Evolutionary conservation across 1,139 yeast species (phyloP).

Genomic region (Kodamaea fungicola): DNA sequence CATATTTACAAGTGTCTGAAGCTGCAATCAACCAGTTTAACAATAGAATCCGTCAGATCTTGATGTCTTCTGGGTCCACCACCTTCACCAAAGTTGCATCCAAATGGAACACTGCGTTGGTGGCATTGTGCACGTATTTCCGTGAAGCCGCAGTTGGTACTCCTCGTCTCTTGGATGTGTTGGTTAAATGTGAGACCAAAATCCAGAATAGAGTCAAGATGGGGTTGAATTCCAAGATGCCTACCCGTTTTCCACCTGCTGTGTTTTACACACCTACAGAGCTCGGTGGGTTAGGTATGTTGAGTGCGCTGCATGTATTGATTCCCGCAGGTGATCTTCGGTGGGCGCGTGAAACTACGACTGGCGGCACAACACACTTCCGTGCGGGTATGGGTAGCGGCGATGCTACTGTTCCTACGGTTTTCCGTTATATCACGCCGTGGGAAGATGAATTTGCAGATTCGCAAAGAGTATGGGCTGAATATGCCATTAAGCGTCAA

Average conservation of each 20-base stretch:
- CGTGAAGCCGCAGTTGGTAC: conserved; percentile 93
- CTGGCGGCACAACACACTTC: conserved; percentile 93
- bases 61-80: conserved; percentile 95
- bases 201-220: conserved; percentile 92
- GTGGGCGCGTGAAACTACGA: conserved; percentile 92
- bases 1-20: conserved; percentile 78
- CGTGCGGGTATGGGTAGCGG: conserved; percentile 88
- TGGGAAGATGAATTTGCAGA: conserved; percentile 97
- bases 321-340: conserved; percentile 90
- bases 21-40: conserved; percentile 78
- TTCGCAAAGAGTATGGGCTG: conserved; percentile 97
- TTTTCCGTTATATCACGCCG: conserved; percentile 85
- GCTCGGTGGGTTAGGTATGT: conserved; percentile 95
- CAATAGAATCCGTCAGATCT: conserved; percentile 80
- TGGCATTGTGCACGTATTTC: conserved; percentile 82
- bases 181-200: conserved; percentile 90
- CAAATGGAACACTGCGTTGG: conserved; percentile 93
- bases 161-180: conserved; percentile 67
- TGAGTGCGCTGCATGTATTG: conserved; percentile 92
- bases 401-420: conserved; percentile 82
- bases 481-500: conserved; percentile 83
- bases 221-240: conserved; percentile 97
- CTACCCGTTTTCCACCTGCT: conserved; percentile 97
- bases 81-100: conserved; percentile 94
- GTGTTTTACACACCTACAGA: conserved; percentile 98